phyloP scores from a whole-genome alignment of 2,329 filamentous ascomycete species.

The Fusarium veterinarium region DNA sequence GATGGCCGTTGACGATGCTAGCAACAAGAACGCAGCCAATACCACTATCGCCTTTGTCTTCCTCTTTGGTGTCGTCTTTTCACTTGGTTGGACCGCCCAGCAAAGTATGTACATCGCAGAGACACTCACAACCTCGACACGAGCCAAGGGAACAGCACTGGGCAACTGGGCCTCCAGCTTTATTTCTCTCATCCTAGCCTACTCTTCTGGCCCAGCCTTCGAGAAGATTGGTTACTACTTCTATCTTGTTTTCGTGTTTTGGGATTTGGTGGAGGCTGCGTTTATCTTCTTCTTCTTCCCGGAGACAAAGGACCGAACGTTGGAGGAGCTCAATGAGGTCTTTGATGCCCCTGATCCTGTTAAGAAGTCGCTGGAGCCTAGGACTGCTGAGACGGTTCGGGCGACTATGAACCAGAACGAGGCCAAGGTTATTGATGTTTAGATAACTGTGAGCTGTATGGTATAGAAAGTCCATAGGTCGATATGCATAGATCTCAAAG shows the following conservation, averaged over 20 bases:
- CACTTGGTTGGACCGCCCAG: conserved; percentile 62
- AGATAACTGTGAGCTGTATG: background rate
- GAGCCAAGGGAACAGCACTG: conserved; percentile 53
- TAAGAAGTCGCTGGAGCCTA: conserved; percentile 33
- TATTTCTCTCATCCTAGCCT: conserved; percentile 57
- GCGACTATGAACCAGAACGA: conserved; percentile 22
- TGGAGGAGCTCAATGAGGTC: conserved; percentile 59
- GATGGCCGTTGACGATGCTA: conserved; percentile 35
- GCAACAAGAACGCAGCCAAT: conserved; percentile 44
- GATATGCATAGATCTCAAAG: background rate
- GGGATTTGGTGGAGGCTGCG: conserved; percentile 55
- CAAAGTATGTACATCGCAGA: conserved; percentile 52
- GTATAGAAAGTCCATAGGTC: accelerated
- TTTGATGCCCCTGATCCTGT: conserved; percentile 35
- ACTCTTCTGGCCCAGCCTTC: conserved; percentile 56
- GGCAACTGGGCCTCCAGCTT: conserved; percentile 55
- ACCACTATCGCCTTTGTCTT: conserved; percentile 51
- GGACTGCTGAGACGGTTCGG: conserved; percentile 27
- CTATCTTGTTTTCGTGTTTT: conserved; percentile 58
- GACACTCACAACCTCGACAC: conserved; percentile 47
- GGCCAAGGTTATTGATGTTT: conserved; percentile 9
- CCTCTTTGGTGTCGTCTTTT: conserved; percentile 64
- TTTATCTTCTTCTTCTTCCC: conserved; percentile 63
- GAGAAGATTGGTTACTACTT: conserved; percentile 58
- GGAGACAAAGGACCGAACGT: conserved; percentile 58